These are phyloP conservation scores for Mucuna pruriens DNA, from an alignment of 306 rosid species.

Conservation along the genomic window DNA sequence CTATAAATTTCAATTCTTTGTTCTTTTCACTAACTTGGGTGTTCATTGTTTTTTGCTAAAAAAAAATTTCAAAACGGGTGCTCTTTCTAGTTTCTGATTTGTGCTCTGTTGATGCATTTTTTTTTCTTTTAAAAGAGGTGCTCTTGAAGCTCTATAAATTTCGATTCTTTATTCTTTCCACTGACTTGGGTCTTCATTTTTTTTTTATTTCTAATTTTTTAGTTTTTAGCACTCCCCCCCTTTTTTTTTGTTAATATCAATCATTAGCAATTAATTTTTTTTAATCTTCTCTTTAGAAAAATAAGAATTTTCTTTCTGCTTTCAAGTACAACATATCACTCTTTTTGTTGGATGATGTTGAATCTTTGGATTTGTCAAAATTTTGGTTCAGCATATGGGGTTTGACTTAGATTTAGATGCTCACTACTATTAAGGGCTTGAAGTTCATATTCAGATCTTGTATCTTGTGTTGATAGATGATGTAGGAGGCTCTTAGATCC, in stretches of 20 bases:
- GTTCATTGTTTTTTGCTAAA: conserved; percentile 4
- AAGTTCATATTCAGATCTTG: conserved; percentile 59
- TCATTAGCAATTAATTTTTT: conserved; percentile 15
- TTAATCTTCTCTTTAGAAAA: background rate
- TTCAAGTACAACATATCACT: background rate
- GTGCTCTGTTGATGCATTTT: conserved; percentile 11
- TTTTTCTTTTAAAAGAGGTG: background rate
- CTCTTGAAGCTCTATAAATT: conserved; percentile 26
- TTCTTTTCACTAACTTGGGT: conserved; percentile 12
- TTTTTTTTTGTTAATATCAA: background rate
- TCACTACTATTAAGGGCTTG: conserved; percentile 30
- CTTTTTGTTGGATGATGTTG: conserved; percentile 29
- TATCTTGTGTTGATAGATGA: conserved; percentile 43
- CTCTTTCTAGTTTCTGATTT: conserved; percentile 4
- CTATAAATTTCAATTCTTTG: conserved; percentile 22
- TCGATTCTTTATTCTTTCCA: conserved; percentile 16
- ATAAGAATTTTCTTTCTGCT: background rate
- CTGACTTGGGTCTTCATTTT: conserved; percentile 19
- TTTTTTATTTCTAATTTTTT: background rate
- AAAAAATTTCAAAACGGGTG: no score
- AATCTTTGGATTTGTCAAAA: conserved; percentile 39
- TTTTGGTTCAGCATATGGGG: conserved; percentile 25
- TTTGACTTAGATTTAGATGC: conserved; percentile 66
- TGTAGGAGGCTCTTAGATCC: conserved; percentile 50
- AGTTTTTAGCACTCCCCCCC: background rate